Evolutionary conservation across 2,329 filamentous ascomycete genomes (phyloP), one percentile per base, ranked within the genome.

Genomic region (Trichophyton rubrum): DNA sequence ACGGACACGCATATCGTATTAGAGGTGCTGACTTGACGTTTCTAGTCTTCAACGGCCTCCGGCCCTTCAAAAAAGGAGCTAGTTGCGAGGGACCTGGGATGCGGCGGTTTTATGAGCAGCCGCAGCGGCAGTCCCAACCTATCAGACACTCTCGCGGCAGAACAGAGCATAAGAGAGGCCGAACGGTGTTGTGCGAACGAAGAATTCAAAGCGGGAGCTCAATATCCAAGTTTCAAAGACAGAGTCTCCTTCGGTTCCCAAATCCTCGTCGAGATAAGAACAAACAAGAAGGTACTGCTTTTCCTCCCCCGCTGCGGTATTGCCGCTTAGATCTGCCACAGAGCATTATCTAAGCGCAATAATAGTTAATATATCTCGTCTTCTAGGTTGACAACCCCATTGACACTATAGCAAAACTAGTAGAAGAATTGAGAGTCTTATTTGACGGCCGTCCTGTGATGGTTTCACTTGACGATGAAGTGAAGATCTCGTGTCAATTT

Each of bases 381-480:
- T 51, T 27, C 15, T 38, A 55, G 51, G 27, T 55, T 11, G 51
- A 55, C 6, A 13, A 47, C 20, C n/a, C 58, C 40, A 30, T 7
- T 55, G 27, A 30, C 22, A 15, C 33, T 24, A 27, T 30, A 43
- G 27, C n/a, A n/a, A 55, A 17, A 33, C 51, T 60, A 51, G n/a
- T n/a, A 43, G 11, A n/a, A 15, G n/a, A 43, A 7, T 43, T 43
- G 2, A 43, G n/a, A 2, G 3, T 2, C 7, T 11, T 35, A 33
- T 59, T 59, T 11, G 15, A 35, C 27, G 2, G 20, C 9, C 41
- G 6, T 15, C 15, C 24, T 7, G 27, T 59, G 15, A 47, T 47
- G 30, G 27, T 33, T 1, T 65, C 90, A 84, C 82, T 91, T 67
- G 82, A 85, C 65, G 87, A 92, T 69, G 86, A 91, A 67, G 86